A percentile compares a stretch with the other conserved stretches of the same genome.
Conservation (phyloP, 2,329 filamentous ascomycete genomes). For the Ascomycota sp. region DNA sequence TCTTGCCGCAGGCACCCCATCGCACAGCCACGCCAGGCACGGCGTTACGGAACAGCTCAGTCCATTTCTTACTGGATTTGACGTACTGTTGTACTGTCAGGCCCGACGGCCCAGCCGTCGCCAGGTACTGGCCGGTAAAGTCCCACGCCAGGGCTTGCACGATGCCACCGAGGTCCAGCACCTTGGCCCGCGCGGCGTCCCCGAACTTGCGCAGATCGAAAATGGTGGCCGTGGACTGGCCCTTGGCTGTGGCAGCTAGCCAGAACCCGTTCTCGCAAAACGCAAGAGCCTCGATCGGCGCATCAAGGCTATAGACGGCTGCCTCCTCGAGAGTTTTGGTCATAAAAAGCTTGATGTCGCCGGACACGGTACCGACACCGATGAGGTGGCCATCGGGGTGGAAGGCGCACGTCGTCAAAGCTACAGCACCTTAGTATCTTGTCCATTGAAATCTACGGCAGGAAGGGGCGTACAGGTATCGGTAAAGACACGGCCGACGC, state of each 20-base stretch:
- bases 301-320: slow-evolving; percentile 49
- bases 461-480: slow-evolving; percentile 47
- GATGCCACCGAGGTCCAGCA: slow-evolving; percentile 66
- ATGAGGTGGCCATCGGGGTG: slow-evolving; percentile 94
- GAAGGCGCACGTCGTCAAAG: slow-evolving; percentile 39
- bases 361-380: slow-evolving; percentile 59
- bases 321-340: slow-evolving; percentile 60
- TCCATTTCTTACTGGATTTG: slow-evolving; percentile 77
- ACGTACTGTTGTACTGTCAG: slow-evolving; percentile 77
- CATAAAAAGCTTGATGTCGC: slow-evolving; percentile 76
- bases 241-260: slow-evolving; percentile 67
- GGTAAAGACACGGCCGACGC: slow-evolving; percentile 59
- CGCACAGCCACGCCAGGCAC: slow-evolving; percentile 50
- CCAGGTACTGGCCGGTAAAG: slow-evolving; percentile 84
- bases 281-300: slow-evolving; percentile 51
- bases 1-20: slow-evolving; percentile 61
- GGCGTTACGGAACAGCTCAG: slow-evolving; percentile 60
- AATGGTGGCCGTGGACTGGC: slow-evolving; percentile 59
- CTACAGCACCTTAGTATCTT: no score
- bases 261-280: slow-evolving; percentile 97
- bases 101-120: slow-evolving; percentile 59
- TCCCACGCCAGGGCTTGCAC: slow-evolving; percentile 72
- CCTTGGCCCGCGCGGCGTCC: slow-evolving; percentile 59
- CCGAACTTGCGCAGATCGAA: slow-evolving; percentile 89
- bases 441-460: background rate